Evolutionary conservation across 2,329 filamentous ascomycete genomes (phyloP).

Genomic region (Fusarium xylarioides): DNA sequence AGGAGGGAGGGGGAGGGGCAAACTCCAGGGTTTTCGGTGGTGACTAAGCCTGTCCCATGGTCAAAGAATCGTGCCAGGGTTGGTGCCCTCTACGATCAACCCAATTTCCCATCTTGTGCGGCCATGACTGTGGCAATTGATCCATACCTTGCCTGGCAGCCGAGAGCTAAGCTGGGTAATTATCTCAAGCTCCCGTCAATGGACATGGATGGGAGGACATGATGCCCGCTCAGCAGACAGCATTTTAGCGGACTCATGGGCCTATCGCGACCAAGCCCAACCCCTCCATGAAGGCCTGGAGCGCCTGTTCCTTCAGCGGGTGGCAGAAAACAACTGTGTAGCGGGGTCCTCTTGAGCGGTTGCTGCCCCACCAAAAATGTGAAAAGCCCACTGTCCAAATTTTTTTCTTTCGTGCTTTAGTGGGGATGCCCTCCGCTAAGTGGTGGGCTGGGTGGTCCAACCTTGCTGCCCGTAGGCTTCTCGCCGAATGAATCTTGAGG

Average conservation of each 20-base stretch:
- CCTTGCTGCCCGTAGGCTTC: conserved; percentile 12
- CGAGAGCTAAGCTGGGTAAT: background rate
- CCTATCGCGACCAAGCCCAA: conserved; percentile 31
- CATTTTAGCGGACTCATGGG: conserved; percentile 33
- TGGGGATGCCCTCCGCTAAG: conserved; percentile 11
- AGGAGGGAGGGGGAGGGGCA: conserved; percentile 23
- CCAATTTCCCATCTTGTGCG: conserved; percentile 34
- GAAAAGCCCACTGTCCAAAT: conserved; percentile 34
- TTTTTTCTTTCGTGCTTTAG: conserved; percentile 35
- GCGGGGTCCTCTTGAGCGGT: conserved; percentile 19
- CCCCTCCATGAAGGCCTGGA: conserved; percentile 31
- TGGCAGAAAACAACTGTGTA: conserved; percentile 8
- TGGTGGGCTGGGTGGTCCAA: conserved; percentile 29
- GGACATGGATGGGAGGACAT: background rate
- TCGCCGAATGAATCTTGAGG: conserved; percentile 39
- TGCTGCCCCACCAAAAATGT: conserved; percentile 24
- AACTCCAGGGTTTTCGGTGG: conserved; percentile 1
- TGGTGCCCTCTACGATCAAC: conserved; percentile 34
- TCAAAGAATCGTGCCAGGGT: conserved; percentile 27
- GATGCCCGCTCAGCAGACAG: conserved; percentile 33
- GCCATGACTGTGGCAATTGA: conserved; percentile 26
- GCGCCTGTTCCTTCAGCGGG: conserved; percentile 28
- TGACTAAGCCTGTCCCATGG: conserved; percentile 16
- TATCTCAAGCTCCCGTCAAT: background rate
- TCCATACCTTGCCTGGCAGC: background rate